Base-by-base conservation (phyloP, 257 asterid genomes). In the Perilla frutescens region DNA sequence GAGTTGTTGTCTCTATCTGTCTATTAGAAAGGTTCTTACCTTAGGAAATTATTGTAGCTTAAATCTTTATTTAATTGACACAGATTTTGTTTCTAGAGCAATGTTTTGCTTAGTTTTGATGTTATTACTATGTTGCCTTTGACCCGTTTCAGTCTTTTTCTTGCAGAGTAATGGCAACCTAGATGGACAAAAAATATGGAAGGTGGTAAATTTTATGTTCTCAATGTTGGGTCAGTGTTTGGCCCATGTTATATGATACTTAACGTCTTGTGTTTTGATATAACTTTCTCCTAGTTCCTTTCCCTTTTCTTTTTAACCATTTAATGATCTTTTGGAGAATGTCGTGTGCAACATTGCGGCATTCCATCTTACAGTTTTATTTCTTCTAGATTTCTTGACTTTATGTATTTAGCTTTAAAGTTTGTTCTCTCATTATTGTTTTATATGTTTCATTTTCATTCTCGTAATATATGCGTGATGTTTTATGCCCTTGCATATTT, bases 111-210 rank as follows among this genome's bases (percentile, higher is more conserved):
- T 15, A 6, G 50, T 65, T 29, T 26, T 36, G 64, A 37, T 47
- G 43, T 54, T 71, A 32, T 68, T 69, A 32, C 64, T 61, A 2
- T 74, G 41, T 67, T 70, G 71, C 31, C 70, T 66, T 57, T 79
- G 57, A 84, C 82, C 26, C 71, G 47, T 15, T 54, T 77, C 11
- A 41, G 44, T 74, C 49, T 44, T 55, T 34, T 77, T 74, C 74
- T 80, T 84, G 84, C 89, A 84, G 89, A 84, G 75, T 58, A 62
- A 54, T 50, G 44, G 40, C 29, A 20, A 49, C 68, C 20, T 49
- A 70, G 72, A 72, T 63, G 78, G 80, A 61, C 58, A 63, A 78
- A 54, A 69, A 53, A 41, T 50, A 45, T 44, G 63, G 41, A 51
- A 62, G 76, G 66, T 82, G 81, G 66, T 70, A 57, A 51, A 60